Evolutionary conservation across 2,329 filamentous ascomycete species (phyloP).

Genomic region (Alternaria atra): DNA sequence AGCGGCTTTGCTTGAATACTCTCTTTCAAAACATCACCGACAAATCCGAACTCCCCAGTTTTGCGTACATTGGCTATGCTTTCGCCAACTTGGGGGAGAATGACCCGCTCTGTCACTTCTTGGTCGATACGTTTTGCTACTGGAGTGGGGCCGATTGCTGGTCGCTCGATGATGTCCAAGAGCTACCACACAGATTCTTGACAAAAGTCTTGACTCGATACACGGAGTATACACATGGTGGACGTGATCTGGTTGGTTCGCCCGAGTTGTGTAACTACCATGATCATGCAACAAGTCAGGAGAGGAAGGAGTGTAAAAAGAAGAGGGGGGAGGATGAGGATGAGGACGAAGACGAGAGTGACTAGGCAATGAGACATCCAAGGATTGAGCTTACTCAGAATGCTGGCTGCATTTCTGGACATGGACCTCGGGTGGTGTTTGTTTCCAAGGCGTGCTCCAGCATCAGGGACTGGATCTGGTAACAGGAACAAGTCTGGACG

Average conservation of each 20-base stretch:
- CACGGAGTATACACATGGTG: background rate
- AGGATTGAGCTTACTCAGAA: too few species aligned
- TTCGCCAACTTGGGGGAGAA: background rate
- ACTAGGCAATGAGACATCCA: too few species aligned
- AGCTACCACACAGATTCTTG: background rate
- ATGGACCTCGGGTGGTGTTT: too few species aligned
- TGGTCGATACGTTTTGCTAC: background rate
- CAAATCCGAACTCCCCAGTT: background rate
- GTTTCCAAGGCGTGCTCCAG: too few species aligned
- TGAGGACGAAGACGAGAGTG: too few species aligned
- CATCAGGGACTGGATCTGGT: too few species aligned
- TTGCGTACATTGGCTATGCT: accelerated
- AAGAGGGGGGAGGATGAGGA: background rate
- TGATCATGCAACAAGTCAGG: background rate
- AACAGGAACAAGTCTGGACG: too few species aligned
- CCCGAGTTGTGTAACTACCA: background rate
- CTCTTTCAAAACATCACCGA: background rate
- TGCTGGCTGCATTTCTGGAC: too few species aligned
- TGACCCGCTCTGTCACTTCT: background rate
- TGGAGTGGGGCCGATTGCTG: background rate
- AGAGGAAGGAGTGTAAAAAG: background rate
- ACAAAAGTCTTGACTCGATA: background rate
- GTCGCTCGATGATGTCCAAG: background rate
- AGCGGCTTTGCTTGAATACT: background rate
- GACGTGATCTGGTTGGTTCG: background rate